A percentile compares a stretch with the other conserved stretches of the same genome.
Conservation (phyloP, 2,329 filamentous ascomycete species). For the Venturia pyrina region DNA sequence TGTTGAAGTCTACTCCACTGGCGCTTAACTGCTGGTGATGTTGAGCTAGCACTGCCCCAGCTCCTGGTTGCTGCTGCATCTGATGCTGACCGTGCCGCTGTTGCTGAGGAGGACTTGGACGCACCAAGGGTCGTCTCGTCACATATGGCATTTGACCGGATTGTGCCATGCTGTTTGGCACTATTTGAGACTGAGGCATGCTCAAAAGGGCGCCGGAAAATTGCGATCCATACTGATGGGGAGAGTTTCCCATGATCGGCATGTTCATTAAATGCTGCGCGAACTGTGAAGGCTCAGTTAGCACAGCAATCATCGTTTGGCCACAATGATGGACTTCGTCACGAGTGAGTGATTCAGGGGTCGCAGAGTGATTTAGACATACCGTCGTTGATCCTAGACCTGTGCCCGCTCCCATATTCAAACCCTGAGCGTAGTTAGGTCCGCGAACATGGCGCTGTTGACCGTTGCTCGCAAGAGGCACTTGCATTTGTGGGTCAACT, state of each 20-base stretch:
- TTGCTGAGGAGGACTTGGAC: background rate
- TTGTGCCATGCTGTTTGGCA: background rate
- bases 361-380: background rate
- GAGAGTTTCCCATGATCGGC: background rate
- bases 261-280: background rate
- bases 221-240: background rate
- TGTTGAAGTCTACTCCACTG: background rate
- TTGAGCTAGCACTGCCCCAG: background rate
- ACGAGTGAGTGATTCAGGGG: background rate
- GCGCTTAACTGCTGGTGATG: background rate
- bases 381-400: background rate
- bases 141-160: background rate
- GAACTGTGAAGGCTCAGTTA: background rate
- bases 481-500: background rate
- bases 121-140: background rate
- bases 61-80: background rate
- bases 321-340: background rate
- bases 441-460: background rate
- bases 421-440: background rate
- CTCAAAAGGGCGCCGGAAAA: background rate
- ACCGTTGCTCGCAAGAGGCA: background rate
- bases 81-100: background rate
- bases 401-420: background rate
- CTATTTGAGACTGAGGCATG: background rate
- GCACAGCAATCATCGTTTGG: background rate